phyloP scores from a whole-genome alignment of 1,284 basidiomycete species.

The Lentinula novae-zelandiae region DNA sequence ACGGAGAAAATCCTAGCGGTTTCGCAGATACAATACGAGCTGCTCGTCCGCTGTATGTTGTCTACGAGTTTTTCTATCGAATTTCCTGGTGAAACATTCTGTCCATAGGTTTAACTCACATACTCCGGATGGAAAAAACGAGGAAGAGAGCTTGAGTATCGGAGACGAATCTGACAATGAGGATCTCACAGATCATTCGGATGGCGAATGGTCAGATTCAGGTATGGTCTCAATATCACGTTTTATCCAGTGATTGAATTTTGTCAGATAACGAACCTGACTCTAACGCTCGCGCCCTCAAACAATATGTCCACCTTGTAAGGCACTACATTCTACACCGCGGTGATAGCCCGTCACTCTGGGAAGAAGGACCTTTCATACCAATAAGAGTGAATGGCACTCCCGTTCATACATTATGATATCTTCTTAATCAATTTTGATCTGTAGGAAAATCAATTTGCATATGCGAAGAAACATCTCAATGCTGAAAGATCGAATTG shows the following conservation, averaged over 20 bases:
- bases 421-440: background rate
- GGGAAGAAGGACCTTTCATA: slow-evolving; percentile 33
- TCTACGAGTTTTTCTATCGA: background rate
- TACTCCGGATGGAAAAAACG: slow-evolving; percentile 24
- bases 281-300: slow-evolving; percentile 20
- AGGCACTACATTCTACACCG: slow-evolving; percentile 32
- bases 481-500: background rate
- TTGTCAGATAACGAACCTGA: background rate
- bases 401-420: background rate
- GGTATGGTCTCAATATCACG: slow-evolving; percentile 16
- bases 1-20: slow-evolving; percentile 48
- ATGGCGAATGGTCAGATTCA: slow-evolving; percentile 52
- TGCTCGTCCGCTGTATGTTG: slow-evolving; percentile 58
- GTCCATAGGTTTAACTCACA: background rate
- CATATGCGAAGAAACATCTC: background rate
- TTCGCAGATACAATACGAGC: slow-evolving; percentile 63
- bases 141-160: slow-evolving; percentile 54
- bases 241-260: background rate
- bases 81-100: background rate
- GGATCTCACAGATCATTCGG: slow-evolving; percentile 55
- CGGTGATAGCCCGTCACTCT: slow-evolving; percentile 24
- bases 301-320: slow-evolving; percentile 34
- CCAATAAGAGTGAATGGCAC: slow-evolving; percentile 25
- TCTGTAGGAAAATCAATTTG: background rate
- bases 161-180: slow-evolving; percentile 77